phyloP scores from a whole-genome alignment of 352 stramenopile species.

The Phytophthora cactorum region DNA sequence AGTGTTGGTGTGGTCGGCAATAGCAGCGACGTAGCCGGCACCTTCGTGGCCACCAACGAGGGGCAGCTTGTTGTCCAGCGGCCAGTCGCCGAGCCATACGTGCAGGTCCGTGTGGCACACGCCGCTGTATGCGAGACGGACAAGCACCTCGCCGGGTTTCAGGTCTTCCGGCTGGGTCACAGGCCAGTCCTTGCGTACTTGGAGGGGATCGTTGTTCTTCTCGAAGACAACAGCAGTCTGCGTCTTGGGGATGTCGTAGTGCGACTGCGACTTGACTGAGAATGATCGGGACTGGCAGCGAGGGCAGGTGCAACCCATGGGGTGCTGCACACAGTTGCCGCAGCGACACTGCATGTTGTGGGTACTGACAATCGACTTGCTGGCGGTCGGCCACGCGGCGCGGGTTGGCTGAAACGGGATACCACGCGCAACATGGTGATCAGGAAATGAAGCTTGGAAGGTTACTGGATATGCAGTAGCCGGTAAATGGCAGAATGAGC shows the following conservation, averaged over 20 bases:
- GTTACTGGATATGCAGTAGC: slow-evolving; percentile 24
- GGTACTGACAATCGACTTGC: too few relatives aligned
- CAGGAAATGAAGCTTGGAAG: slow-evolving; percentile 20
- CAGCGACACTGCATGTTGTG: slow-evolving; percentile 40
- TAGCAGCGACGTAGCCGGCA: slow-evolving; percentile 51
- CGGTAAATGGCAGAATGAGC: slow-evolving; percentile 31
- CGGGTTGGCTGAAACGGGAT: slow-evolving; percentile 34
- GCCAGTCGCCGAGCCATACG: slow-evolving; percentile 51
- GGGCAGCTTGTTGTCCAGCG: slow-evolving; percentile 43
- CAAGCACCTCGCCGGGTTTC: slow-evolving; percentile 53
- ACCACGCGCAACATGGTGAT: slow-evolving; percentile 34
- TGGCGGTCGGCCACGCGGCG: slow-evolving; percentile 20
- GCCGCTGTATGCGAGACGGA: slow-evolving; percentile 52
- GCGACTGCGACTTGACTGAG: slow-evolving; percentile 51
- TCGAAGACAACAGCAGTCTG: slow-evolving; percentile 56
- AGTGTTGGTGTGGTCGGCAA: slow-evolving; percentile 44
- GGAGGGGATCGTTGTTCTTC: slow-evolving; percentile 50
- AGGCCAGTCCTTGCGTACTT: slow-evolving; percentile 55
- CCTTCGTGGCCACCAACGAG: slow-evolving; percentile 65
- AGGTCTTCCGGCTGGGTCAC: slow-evolving; percentile 50
- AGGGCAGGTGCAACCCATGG: slow-evolving; percentile 29
- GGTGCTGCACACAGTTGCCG: slow-evolving; percentile 39
- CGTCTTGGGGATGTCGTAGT: slow-evolving; percentile 66
- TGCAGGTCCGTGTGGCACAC: slow-evolving; percentile 60
- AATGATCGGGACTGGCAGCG: slow-evolving; percentile 41